Percentiles rank a stretch among this genome's conserved stretches.
Conservation (phyloP, 2,329 filamentous ascomycete species). For the Clonostachys rosea region DNA sequence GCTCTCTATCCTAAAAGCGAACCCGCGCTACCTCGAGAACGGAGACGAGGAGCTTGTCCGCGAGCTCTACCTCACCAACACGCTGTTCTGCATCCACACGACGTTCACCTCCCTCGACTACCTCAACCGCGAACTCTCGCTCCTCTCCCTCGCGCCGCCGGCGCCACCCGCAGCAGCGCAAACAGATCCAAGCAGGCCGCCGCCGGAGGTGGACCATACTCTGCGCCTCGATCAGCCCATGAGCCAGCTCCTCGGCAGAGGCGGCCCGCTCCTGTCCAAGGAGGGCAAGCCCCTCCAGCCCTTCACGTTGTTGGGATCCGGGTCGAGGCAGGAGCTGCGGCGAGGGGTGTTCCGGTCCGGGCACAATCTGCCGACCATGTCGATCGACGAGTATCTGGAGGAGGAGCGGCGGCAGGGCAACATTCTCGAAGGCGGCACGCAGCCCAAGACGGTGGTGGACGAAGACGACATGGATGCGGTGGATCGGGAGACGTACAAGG, state of each 20-base stretch:
- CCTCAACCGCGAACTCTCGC: conserved; percentile 76
- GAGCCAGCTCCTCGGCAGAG: conserved; percentile 42
- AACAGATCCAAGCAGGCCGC: conserved; percentile 34
- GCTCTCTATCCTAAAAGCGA: conserved; percentile 54
- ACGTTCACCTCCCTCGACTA: conserved; percentile 86
- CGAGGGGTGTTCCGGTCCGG: conserved; percentile 83
- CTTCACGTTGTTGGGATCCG: conserved; percentile 71
- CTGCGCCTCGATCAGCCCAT: conserved; percentile 69
- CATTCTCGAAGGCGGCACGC: conserved; percentile 84
- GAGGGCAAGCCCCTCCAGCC: conserved; percentile 84
- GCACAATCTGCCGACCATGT: conserved; percentile 95
- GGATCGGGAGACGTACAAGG: conserved; percentile 89
- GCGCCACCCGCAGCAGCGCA: conserved; percentile 17
- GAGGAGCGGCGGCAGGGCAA: conserved; percentile 82
- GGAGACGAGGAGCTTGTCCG: conserved; percentile 84
- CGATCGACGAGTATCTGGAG: conserved; percentile 94
- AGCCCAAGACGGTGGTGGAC: conserved; percentile 67
- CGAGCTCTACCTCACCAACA: conserved; percentile 70
- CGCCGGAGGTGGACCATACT: conserved; percentile 38
- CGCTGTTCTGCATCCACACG: conserved; percentile 70
- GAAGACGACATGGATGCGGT: conserved; percentile 88
- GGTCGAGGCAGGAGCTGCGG: conserved; percentile 66
- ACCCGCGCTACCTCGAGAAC: conserved; percentile 48
- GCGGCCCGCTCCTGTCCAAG: conserved; percentile 70
- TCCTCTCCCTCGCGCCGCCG: conserved; percentile 70